A percentile compares a stretch with the other conserved stretches of the same genome.
Evolutionary conservation across 2,329 filamentous ascomycete genomes (phyloP).

Genomic region (Podosphaera aphanis): DNA sequence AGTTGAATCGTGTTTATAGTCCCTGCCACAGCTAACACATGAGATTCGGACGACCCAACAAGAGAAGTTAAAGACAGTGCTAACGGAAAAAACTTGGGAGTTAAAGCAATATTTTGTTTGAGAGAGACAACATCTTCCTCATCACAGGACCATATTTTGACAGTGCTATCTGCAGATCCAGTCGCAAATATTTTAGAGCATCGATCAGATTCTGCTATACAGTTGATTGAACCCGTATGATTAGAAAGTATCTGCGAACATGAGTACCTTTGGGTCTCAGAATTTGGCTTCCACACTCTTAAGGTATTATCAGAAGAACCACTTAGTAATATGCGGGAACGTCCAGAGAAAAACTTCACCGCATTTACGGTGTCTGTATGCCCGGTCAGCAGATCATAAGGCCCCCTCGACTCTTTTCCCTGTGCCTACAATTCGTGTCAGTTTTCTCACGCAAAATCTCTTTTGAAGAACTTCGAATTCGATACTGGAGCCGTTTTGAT

Average conservation of each 20-base stretch:
- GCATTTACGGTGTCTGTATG: slow-evolving; percentile 66
- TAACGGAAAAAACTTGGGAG: slow-evolving; percentile 63
- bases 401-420: slow-evolving; percentile 22
- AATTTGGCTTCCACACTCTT: slow-evolving; percentile 40
- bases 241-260: slow-evolving; percentile 29
- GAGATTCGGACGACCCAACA: slow-evolving; percentile 23
- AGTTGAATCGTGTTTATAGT: slow-evolving; percentile 67
- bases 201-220: slow-evolving; percentile 22
- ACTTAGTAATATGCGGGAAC: slow-evolving; percentile 41
- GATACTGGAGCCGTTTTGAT: too few relatives aligned
- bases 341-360: slow-evolving; percentile 46
- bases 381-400: slow-evolving; percentile 44
- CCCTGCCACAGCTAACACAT: slow-evolving; percentile 63
- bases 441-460: not conserved
- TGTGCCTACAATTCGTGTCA: slow-evolving; percentile 3
- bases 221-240: slow-evolving; percentile 58
- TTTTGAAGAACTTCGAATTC: not conserved
- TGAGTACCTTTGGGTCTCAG: slow-evolving; percentile 12
- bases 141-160: slow-evolving; percentile 44
- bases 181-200: slow-evolving; percentile 35
- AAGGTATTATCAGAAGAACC: slow-evolving; percentile 64
- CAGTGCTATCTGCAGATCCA: slow-evolving; percentile 56
- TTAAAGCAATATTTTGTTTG: slow-evolving; percentile 46
- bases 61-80: slow-evolving; percentile 45
- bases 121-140: slow-evolving; percentile 24